Evolutionary conservation across 1,139 yeast genomes (phyloP).

Genomic region (Zygoascus hellenicus): DNA sequence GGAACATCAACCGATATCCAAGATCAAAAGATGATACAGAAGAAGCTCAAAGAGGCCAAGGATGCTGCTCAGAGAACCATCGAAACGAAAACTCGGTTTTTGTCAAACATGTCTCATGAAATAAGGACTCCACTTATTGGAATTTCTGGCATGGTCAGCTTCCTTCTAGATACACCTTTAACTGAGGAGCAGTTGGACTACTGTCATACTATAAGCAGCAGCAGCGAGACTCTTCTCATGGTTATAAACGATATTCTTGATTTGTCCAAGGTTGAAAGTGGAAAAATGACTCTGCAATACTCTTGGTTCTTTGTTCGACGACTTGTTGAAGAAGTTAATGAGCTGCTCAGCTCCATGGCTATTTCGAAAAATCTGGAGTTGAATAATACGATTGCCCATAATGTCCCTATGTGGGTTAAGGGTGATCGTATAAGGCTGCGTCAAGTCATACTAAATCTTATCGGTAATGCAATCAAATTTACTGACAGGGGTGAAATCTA

Average conservation of each 20-base stretch:
- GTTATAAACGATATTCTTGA: conserved; percentile 78
- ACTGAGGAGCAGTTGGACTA: conserved; percentile 78
- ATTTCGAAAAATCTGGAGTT: conserved; percentile 69
- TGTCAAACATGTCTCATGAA: conserved; percentile 90
- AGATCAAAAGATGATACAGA: conserved; percentile 41
- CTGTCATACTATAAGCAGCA: conserved; percentile 72
- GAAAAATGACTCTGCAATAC: conserved; percentile 75
- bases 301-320: conserved; percentile 71
- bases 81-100: conserved; percentile 85
- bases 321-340: conserved; percentile 73
- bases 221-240: conserved; percentile 69
- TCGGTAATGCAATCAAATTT: conserved; percentile 80
- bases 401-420: conserved; percentile 73
- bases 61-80: conserved; percentile 88
- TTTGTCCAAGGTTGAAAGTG: conserved; percentile 78
- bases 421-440: conserved; percentile 87
- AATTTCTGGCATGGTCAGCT: conserved; percentile 91
- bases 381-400: conserved; percentile 68
- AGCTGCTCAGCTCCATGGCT: conserved; percentile 72
- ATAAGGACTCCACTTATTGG: conserved; percentile 90
- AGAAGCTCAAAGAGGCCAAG: conserved; percentile 72
- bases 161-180: conserved; percentile 73
- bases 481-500: conserved; percentile 68
- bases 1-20: conserved; percentile 35
- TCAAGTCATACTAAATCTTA: conserved; percentile 83